Evolutionary conservation across 345 rosid species (phyloP).

Genomic region (Carallia pectinifolia): DNA sequence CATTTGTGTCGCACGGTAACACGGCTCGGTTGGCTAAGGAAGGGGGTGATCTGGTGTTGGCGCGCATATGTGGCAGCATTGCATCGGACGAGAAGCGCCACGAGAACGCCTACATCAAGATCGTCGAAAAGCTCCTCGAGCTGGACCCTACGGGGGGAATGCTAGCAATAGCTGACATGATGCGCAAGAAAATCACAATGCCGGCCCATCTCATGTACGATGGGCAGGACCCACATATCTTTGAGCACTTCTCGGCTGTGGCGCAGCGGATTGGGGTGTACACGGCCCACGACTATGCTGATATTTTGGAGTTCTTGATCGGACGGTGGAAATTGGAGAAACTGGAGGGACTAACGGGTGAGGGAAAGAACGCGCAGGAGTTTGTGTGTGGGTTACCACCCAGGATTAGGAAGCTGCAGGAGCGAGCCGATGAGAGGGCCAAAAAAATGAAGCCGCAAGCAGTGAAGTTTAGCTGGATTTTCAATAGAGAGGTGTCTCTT

Average conservation of each 20-base stretch:
- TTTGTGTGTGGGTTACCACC: constrained; percentile 51
- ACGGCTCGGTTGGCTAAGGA: constrained; percentile 62
- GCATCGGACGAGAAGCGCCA: constrained; percentile 78
- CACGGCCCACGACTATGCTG: constrained; percentile 67
- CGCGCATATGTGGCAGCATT: constrained; percentile 66
- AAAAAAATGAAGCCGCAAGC: constrained; percentile 37
- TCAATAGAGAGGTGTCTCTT: constrained; percentile 39
- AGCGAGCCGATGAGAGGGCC: constrained; percentile 57
- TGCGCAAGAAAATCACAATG: constrained; percentile 67
- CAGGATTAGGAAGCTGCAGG: constrained; percentile 58
- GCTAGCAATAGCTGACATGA: constrained; percentile 52
- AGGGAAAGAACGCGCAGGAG: constrained; percentile 59
- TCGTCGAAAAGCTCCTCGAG: constrained; percentile 62
- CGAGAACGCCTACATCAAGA: constrained; percentile 52
- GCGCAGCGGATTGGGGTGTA: constrained; percentile 69
- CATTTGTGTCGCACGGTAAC: constrained; percentile 79
- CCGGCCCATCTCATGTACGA: constrained; percentile 72
- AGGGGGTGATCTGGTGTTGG: constrained; percentile 55
- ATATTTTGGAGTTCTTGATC: constrained; percentile 55
- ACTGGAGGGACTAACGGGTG: constrained; percentile 53
- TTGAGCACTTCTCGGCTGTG: constrained; percentile 59
- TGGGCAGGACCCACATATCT: constrained; percentile 51
- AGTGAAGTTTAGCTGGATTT: constrained; percentile 67
- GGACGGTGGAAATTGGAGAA: constrained; percentile 65
- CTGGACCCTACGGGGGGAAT: constrained; percentile 54